phyloP scores from a whole-genome alignment of 352 stramenopile species.

The Pythium folliculosum region DNA sequence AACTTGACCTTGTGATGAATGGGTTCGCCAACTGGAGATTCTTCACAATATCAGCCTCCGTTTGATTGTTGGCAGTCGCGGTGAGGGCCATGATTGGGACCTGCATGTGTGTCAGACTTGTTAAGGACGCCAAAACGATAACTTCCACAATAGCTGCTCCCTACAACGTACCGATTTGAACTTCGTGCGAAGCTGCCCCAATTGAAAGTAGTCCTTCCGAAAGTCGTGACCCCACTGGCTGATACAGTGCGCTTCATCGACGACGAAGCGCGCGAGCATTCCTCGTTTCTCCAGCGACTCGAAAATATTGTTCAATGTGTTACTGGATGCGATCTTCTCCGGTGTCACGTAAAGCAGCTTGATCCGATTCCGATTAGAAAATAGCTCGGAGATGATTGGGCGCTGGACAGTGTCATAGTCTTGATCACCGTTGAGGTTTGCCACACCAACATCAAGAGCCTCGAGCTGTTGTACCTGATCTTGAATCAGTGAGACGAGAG shows the following conservation, averaged over 20 bases:
- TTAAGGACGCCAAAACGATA: neutral
- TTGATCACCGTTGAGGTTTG: slow-evolving; percentile 85
- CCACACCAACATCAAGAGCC: slow-evolving; percentile 90
- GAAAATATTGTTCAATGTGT: slow-evolving; percentile 86
- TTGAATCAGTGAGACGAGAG: slow-evolving; percentile 98
- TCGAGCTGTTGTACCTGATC: slow-evolving; percentile 98
- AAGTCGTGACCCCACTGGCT: slow-evolving; percentile 99
- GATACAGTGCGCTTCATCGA: slow-evolving; percentile 97
- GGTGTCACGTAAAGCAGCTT: slow-evolving; percentile 99
- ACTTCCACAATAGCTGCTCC: neutral
- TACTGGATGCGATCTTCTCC: slow-evolving; percentile 94
- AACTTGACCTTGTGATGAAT: slow-evolving; percentile 83
- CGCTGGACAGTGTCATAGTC: slow-evolving; percentile 85
- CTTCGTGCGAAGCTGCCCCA: slow-evolving; percentile 90
- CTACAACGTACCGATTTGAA: slow-evolving; percentile 87
- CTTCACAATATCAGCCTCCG: slow-evolving; percentile 79
- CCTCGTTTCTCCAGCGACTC: slow-evolving; percentile 73
- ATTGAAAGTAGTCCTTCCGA: slow-evolving; percentile 96
- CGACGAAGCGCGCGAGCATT: slow-evolving; percentile 95
- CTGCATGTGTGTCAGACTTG: slow-evolving; percentile 31
- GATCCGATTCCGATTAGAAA: slow-evolving; percentile 83
- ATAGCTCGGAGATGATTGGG: slow-evolving; percentile 88
- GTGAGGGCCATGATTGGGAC: slow-evolving; percentile 89
- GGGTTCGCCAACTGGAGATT: slow-evolving; percentile 74
- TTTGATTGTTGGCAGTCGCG: slow-evolving; percentile 84